These are phyloP conservation scores for Astrothelium subdiscretum DNA, from an alignment of 495 filamentous ascomycete species.

Conservation along the genomic window DNA sequence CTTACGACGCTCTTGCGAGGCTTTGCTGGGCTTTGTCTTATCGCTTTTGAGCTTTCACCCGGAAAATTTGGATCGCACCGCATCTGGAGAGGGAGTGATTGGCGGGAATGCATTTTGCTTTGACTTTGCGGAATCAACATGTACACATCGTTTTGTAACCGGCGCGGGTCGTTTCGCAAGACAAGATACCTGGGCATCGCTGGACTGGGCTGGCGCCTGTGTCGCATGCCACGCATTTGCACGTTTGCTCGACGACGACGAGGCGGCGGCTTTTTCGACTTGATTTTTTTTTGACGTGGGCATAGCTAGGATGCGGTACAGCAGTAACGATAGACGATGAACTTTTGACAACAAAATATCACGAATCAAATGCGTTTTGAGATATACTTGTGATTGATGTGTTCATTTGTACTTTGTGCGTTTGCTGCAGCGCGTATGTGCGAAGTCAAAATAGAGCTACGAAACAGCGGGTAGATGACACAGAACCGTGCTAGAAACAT, in stretches of 20 bases:
- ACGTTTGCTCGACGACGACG: neutral
- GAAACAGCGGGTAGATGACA: neutral
- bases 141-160: neutral
- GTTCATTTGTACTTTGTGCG: neutral
- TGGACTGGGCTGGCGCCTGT: neutral
- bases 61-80: neutral
- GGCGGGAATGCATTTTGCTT: neutral
- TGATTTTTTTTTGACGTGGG: neutral
- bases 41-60: neutral
- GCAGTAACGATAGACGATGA: slow-evolving; percentile 1
- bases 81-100: neutral
- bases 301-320: neutral
- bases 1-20: neutral
- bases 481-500: neutral
- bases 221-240: neutral
- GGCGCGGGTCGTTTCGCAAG: neutral
- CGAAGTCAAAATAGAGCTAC: neutral
- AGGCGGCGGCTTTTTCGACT: neutral
- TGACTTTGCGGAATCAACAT: neutral
- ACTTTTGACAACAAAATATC: neutral
- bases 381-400: neutral
- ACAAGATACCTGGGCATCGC: neutral
- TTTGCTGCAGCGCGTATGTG: neutral
- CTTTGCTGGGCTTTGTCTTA: neutral
- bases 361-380: neutral